Base-by-base conservation (phyloP, 495 filamentous ascomycete genomes). In the Aspergillus nanangensis region DNA sequence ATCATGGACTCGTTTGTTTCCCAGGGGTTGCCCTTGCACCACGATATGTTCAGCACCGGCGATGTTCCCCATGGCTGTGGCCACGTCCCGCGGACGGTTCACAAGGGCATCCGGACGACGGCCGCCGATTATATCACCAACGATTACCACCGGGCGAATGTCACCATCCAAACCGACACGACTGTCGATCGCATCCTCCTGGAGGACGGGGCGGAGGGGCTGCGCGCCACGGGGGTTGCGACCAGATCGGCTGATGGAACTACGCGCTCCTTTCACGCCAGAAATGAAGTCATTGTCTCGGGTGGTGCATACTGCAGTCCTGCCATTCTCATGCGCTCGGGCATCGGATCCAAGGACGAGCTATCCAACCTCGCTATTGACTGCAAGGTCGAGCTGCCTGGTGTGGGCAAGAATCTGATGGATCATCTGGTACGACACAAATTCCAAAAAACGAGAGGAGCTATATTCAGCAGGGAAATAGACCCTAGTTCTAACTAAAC, bases 231-330 rank as follows among this genome's bases (percentile, higher is more conserved):
- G 0, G 66, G 62, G 0, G 62, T 63, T 19, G 38, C 53, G 5
- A 53, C 63, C 2, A 47, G 53, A 19, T 40, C 37, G 0, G 29
- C 50, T 3, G 58, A 62, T 50, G 69, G 67, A 10, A 23, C 14
- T 5, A 72, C 65, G 0, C 56, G 48, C 36, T 56, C 44, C 1
- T 66, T 60, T 41, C 36, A 47, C 29, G 66, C 67, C 1, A 47
- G 56, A 13, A 66, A 61, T 15, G 78, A 83, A 35, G 69, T 79
- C 29, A 72, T 83, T 37, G 54, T 81, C 25, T 67, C 71, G 1
- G 70, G 67, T 8, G 79, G 79, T 3, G 63, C 75, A 14, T 81
- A 79, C 61, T 79, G 77, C 65, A 71, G 73, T 17, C 78, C 79
- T 15, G 70, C 78, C 32, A 70, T 82, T 13, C 61, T 83, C 8